Base-by-base conservation (phyloP, 2,329 filamentous ascomycete genomes). In the Stachybotrys chartarum region DNA sequence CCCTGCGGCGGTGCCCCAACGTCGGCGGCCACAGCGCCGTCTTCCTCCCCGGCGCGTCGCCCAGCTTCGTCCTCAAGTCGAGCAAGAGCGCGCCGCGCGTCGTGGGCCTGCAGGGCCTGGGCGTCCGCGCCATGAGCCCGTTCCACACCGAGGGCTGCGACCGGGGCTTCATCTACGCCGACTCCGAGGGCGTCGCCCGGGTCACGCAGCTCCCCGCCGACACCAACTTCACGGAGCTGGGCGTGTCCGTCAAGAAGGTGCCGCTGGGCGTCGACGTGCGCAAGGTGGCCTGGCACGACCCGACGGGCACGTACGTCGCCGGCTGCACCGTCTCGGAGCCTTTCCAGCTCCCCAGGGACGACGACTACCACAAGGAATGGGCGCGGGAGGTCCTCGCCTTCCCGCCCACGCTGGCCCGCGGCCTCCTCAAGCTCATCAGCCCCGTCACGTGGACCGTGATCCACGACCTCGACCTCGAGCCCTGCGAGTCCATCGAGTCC, bases 261-360 rank as follows among this genome's bases (percentile, higher is more conserved):
- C 75, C 81, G 0, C 69, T 97, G 18, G 82, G 81, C 16, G 77
- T 86, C 54, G 88, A 95, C 57, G 78, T 92, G 11, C 81, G 87
- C 58, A 82, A 84, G 3, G 72, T 97, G 16, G 80, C 88, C 1
- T 96, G 92, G 66, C 92, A 96, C 65, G 76, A 85, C 2, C 82
- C 85, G 0, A 87, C 87, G 47, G 83, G 84, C 24, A 83, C 87
- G 0, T 97, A 96, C 65, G 83, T 91, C 2, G 75, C 93, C 16
- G 90, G 85, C 5, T 92, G 89, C 55, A 87, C 85, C 58, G 75
- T 77, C 7, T 66, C 71, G 30, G 83, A 86, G 51, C 83, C 85
- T 3, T 97, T 96, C 66, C 88, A 91, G 68, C 79, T 97, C 24
- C 90, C 91, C 1, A 89, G 89, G 54, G 91, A 96, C 61, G 92